These are phyloP conservation scores for Talaromyces nanjingensis DNA, from an alignment of 495 filamentous ascomycete genomes.

Conservation along the genomic window DNA sequence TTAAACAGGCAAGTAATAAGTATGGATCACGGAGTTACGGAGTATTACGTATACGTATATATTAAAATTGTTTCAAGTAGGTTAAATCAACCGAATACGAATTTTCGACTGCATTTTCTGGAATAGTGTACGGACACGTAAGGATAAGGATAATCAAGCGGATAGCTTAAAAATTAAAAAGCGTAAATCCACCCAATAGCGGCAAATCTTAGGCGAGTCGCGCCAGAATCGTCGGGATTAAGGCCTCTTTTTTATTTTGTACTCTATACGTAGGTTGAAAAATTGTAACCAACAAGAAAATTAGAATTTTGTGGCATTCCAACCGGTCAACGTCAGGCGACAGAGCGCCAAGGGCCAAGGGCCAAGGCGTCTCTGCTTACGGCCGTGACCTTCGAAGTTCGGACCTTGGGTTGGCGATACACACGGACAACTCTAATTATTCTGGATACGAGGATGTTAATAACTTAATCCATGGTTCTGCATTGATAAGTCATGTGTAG, in stretches of 20 bases:
- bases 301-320: neutral
- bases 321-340: neutral
- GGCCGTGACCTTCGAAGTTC: neutral
- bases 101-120: neutral
- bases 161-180: neutral
- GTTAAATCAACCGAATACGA: neutral
- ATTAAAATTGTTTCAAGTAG: neutral
- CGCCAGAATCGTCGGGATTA: neutral
- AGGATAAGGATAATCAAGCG: neutral
- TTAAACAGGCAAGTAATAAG: neutral
- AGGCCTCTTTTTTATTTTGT: neutral
- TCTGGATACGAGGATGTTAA: neutral
- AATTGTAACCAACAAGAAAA: neutral
- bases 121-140: neutral
- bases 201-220: constrained; percentile 5
- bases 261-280: neutral
- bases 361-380: neutral
- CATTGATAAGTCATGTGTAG: neutral
- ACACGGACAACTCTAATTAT: neutral
- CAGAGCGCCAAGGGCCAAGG: constrained; percentile 1
- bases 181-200: constrained; percentile 2
- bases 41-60: neutral
- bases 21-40: neutral
- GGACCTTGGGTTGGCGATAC: neutral
- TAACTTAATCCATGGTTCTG: neutral